Evolutionary conservation across 331 rosid species (phyloP), one percentile per base, ranked within the genome.

Genomic region (Stylosanthes scabra): DNA sequence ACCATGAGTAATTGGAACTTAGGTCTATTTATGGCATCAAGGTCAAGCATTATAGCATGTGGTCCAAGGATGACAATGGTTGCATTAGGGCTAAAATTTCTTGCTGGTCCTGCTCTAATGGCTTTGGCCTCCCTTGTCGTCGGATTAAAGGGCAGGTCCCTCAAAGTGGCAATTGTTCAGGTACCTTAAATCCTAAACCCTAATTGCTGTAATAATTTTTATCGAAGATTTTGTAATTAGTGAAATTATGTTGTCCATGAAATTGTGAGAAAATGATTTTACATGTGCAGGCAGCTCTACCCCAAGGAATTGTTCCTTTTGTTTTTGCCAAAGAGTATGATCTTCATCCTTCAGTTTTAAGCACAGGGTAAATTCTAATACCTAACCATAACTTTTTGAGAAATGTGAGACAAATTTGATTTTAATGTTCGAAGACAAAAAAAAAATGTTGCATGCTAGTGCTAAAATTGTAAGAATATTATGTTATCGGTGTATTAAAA

Each of bases 281-380:
- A 37, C 60, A 15, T 65, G 61, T 39, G 80, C 86, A 94, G 99
- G 99, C 99, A 42, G 93, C 96, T 70, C 86, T 94, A 37, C 99
- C 99, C 52, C 99, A 89, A 74, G 99, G 97, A 80, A 94, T 94
- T 70, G 99, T 91, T 80, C 96, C 99, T 58, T 94, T 94, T 77
- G 97, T 94, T 55, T 91, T 94, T 67, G 93, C 99, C 54, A 91
- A 84, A 82, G 99, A 94, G 86, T 94, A 94, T 16, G 84, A 91
- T 54, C 83, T 89, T 14, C 75, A 91, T 80, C 97, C 99, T 41
- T 87, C 86, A 42, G 75, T 94, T 78, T 72, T 91, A 60, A 91
- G 99, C 81, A 91, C 99, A 1, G 97, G 96, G 99, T 94, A 87
- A 55, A 59, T 34, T 34, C 39, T 20, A 20, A 20, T 20, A n/a